Conservation (phyloP, 2,329 filamentous ascomycete genomes). For the Cladobotryum mycophilum region DNA sequence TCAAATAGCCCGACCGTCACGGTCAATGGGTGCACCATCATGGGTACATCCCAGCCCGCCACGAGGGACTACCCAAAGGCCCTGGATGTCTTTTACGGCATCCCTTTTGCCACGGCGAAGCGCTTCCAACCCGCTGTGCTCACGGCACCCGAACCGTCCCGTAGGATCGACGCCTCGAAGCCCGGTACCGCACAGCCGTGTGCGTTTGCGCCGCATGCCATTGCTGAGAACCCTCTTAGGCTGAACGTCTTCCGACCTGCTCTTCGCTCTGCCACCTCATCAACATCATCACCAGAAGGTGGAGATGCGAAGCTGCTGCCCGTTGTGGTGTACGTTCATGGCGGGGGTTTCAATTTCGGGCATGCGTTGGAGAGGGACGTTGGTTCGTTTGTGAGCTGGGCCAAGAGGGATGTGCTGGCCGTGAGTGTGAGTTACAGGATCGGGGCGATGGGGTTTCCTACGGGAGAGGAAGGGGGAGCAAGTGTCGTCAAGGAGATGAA, state of each 20-base stretch:
- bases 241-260: conserved; percentile 43
- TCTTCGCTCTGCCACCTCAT: conserved; percentile 3
- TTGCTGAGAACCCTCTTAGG: conserved; percentile 47
- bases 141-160: conserved; percentile 16
- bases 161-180: conserved; percentile 26
- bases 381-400: conserved; percentile 53
- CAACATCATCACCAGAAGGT: conserved; percentile 4
- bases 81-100: conserved; percentile 43
- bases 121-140: conserved; percentile 39
- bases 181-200: conserved; percentile 27
- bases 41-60: conserved; percentile 17
- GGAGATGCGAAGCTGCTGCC: conserved; percentile 20
- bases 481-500: conserved; percentile 49
- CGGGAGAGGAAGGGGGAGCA: conserved; percentile 41
- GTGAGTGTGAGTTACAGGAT: conserved; percentile 60
- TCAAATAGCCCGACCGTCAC: conserved; percentile 10
- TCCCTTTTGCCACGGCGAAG: conserved; percentile 43
- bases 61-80: conserved; percentile 29
- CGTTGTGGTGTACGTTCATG: conserved; percentile 57
- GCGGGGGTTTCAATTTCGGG: conserved; percentile 56
- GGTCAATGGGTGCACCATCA: conserved; percentile 19
- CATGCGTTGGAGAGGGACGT: conserved; percentile 51
- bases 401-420: conserved; percentile 44
- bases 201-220: conserved; percentile 20
- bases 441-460: conserved; percentile 63